A percentile compares a stretch with the other conserved stretches of the same genome.
Conservation (phyloP, 75 land plant genomes). For the Sequoiadendron giganteum region DNA sequence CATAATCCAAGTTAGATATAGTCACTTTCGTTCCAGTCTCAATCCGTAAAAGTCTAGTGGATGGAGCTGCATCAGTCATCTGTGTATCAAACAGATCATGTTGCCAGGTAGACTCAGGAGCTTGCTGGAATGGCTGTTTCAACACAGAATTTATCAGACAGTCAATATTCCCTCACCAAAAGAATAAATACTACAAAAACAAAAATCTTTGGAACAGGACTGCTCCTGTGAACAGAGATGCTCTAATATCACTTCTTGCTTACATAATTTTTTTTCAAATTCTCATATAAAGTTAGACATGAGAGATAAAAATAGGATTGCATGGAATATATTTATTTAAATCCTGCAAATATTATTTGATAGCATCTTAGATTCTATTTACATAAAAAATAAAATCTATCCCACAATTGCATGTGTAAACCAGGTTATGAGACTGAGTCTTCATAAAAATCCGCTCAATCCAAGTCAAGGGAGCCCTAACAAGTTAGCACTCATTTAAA, state of each 20-base stretch:
- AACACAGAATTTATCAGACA: not conserved
- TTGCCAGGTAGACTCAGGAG: slow-evolving; percentile 70
- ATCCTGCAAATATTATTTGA: not conserved
- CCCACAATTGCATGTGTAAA: not conserved
- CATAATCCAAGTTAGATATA: slow-evolving; percentile 84
- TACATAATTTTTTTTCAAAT: not conserved
- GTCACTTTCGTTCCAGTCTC: slow-evolving; percentile 92
- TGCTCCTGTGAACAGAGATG: not conserved
- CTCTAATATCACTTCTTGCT: not conserved
- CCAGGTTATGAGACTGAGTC: not conserved
- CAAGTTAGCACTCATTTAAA: not conserved
- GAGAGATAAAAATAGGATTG: not conserved
- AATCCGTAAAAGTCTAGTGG: slow-evolving; percentile 38
- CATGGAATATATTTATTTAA: not conserved
- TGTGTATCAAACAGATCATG: slow-evolving; percentile 71
- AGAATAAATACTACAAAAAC: not conserved
- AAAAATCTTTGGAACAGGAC: not conserved
- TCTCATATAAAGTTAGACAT: not conserved
- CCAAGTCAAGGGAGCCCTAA: not conserved
- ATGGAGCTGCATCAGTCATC: slow-evolving; percentile 28
- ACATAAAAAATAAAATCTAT: not conserved
- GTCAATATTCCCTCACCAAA: not conserved
- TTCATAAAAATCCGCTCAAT: not conserved
- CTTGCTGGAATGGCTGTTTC: slow-evolving; percentile 25
- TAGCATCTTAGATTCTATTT: not conserved